These are phyloP conservation scores for Oryza punctata DNA, from an alignment of 176 grass and related monocot genomes.

Conservation along the genomic window DNA sequence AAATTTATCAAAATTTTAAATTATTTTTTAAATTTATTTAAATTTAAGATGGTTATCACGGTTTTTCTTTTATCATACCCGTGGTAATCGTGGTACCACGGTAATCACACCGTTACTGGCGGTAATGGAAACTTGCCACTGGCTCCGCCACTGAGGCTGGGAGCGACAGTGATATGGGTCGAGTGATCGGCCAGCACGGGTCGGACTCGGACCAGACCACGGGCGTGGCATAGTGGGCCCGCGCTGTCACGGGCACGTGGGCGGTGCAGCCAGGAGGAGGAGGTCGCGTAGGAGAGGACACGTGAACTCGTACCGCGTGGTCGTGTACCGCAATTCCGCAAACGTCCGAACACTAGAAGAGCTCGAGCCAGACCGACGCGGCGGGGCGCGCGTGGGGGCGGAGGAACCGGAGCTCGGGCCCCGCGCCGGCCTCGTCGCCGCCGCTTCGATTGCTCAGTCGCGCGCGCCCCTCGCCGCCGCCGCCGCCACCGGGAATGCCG, in stretches of 20 bases:
- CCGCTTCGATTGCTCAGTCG: too few species aligned
- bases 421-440: neutral
- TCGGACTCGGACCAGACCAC: neutral
- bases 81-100: too few species aligned
- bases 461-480: too few species aligned
- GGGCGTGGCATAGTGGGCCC: neutral
- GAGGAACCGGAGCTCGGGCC: neutral
- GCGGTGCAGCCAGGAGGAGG: neutral
- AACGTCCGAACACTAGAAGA: neutral
- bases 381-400: neutral
- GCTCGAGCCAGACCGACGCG: neutral
- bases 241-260: neutral
- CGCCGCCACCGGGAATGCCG: conserved; percentile 51
- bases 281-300: neutral
- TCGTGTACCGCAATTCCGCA: neutral
- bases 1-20: too few species aligned
- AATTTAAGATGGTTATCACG: too few species aligned
- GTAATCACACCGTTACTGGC: too few species aligned
- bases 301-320: neutral
- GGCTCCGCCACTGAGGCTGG: too few species aligned
- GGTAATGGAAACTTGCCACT: too few species aligned
- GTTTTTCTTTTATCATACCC: too few species aligned
- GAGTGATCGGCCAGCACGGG: neutral
- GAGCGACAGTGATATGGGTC: too few species aligned
- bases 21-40: too few species aligned